Evolutionary conservation across 2,329 filamentous ascomycete species (phyloP).

Genomic region (Ophiosphaerella narmari): DNA sequence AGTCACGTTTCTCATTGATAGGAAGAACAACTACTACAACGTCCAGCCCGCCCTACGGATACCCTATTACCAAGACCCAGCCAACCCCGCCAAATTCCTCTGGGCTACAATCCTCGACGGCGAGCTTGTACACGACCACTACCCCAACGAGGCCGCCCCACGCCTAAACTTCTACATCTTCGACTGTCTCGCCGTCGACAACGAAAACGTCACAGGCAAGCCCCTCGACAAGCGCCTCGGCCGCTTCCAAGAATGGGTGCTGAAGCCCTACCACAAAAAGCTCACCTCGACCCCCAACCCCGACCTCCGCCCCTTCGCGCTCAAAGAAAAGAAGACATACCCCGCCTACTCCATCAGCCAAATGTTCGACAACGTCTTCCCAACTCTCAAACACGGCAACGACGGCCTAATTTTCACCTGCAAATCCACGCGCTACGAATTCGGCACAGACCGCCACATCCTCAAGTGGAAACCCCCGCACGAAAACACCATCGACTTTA

Average conservation of each 20-base stretch:
- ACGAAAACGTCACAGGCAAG: constrained; percentile 73
- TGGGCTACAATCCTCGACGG: constrained; percentile 84
- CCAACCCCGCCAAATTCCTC: constrained; percentile 67
- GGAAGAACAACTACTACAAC: constrained; percentile 96
- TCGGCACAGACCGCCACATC: constrained; percentile 90
- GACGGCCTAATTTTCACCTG: constrained; percentile 99
- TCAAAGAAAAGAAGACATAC: constrained; percentile 89
- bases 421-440: constrained; percentile 80
- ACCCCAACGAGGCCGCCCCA: constrained; percentile 66
- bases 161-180: constrained; percentile 85
- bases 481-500: constrained; percentile 95
- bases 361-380: constrained; percentile 88
- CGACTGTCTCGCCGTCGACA: constrained; percentile 84
- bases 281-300: constrained; percentile 57
- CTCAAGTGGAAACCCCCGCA: constrained; percentile 97
- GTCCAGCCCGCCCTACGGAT: constrained; percentile 78
- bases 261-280: constrained; percentile 66
- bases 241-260: constrained; percentile 79
- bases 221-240: constrained; percentile 87
- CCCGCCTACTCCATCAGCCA: constrained; percentile 75
- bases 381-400: constrained; percentile 85
- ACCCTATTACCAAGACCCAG: constrained; percentile 67
- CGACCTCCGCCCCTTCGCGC: constrained; percentile 68
- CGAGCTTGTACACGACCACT: constrained; percentile 86
- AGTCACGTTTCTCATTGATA: constrained; percentile 90